These are phyloP conservation scores for Epichloe bromicola DNA, from an alignment of 2,329 filamentous ascomycete species.

Conservation along the genomic window DNA sequence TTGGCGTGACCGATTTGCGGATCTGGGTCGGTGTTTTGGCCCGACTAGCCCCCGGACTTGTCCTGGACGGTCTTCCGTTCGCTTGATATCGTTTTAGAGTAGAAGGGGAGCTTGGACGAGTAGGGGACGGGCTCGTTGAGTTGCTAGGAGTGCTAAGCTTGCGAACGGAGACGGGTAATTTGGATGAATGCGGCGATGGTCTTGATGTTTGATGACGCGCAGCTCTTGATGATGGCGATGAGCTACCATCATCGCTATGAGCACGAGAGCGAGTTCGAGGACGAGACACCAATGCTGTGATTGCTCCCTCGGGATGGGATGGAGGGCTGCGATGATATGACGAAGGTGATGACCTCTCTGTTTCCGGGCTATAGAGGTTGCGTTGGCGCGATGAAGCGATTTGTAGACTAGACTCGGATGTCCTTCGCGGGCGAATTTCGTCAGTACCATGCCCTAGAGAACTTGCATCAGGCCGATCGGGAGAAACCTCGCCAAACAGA, in stretches of 20 bases:
- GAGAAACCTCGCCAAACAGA: constrained; percentile 63
- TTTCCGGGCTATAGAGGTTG: constrained; percentile 41
- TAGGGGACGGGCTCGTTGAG: constrained; percentile 36
- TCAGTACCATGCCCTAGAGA: constrained; percentile 50
- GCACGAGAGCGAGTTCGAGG: constrained; percentile 32
- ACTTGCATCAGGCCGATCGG: constrained; percentile 39
- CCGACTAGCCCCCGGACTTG: constrained; percentile 24
- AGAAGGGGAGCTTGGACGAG: constrained; percentile 44
- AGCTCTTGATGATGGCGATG: constrained; percentile 10
- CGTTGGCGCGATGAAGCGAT: constrained; percentile 37
- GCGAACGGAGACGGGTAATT: constrained; percentile 32
- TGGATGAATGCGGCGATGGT: constrained; percentile 23
- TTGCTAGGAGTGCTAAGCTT: constrained; percentile 31
- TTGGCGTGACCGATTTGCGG: constrained; percentile 31
- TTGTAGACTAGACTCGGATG: constrained; percentile 58
- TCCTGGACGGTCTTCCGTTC: constrained; percentile 27
- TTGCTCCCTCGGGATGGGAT: neutral
- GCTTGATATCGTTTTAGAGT: constrained; percentile 28
- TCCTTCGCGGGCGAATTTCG: constrained; percentile 39
- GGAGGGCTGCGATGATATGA: constrained; percentile 45
- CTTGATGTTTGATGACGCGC: constrained; percentile 20
- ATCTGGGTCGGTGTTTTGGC: constrained; percentile 31
- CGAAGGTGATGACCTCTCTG: constrained; percentile 50
- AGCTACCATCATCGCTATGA: constrained; percentile 45
- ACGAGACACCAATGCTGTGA: constrained; percentile 6